Percentiles rank a stretch among this genome's conserved stretches.
These are phyloP conservation scores for Delitschia confertaspora DNA, from an alignment of 495 filamentous ascomycete genomes.

Conservation along the genomic window DNA sequence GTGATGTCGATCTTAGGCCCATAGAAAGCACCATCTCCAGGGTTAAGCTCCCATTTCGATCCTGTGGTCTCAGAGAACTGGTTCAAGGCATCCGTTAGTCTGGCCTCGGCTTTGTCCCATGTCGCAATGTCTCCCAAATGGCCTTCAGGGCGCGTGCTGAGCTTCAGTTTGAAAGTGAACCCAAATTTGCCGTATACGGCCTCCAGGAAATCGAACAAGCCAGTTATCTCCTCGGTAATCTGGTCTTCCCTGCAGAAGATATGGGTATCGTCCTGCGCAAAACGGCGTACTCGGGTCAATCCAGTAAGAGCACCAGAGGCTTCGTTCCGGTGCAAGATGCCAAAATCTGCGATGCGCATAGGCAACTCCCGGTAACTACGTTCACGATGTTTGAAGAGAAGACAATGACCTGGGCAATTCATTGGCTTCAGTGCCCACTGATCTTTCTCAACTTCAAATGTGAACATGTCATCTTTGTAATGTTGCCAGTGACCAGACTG, in stretches of 20 bases:
- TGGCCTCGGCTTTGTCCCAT: conserved; percentile 78
- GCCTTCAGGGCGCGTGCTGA: conserved; percentile 90
- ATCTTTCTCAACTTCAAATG: conserved; percentile 81
- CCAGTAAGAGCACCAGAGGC: conserved; percentile 85
- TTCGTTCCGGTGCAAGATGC: conserved; percentile 89
- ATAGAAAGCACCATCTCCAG: conserved; percentile 95
- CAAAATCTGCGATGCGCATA: conserved; percentile 86
- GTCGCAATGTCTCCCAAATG: conserved; percentile 77
- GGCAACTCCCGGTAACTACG: conserved; percentile 83
- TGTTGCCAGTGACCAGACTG: conserved; percentile 89
- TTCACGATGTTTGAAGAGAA: conserved; percentile 68
- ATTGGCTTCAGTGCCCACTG: conserved; percentile 87
- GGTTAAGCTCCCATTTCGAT: conserved; percentile 76
- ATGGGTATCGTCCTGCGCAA: conserved; percentile 93
- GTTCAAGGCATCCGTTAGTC: conserved; percentile 66
- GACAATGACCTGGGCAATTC: conserved; percentile 89
- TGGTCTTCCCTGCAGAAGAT: conserved; percentile 79
- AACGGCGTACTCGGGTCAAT: conserved; percentile 81
- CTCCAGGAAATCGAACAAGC: conserved; percentile 78
- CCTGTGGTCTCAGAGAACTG: conserved; percentile 59
- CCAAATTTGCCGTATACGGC: conserved; percentile 82
- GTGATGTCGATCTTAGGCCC: conserved; percentile 94
- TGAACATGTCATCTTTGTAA: conserved; percentile 97
- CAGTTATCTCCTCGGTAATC: conserved; percentile 74
- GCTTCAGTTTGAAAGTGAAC: conserved; percentile 91